Conservation (phyloP, 2,329 filamentous ascomycete genomes). For the Fusarium pseudonygamai region DNA sequence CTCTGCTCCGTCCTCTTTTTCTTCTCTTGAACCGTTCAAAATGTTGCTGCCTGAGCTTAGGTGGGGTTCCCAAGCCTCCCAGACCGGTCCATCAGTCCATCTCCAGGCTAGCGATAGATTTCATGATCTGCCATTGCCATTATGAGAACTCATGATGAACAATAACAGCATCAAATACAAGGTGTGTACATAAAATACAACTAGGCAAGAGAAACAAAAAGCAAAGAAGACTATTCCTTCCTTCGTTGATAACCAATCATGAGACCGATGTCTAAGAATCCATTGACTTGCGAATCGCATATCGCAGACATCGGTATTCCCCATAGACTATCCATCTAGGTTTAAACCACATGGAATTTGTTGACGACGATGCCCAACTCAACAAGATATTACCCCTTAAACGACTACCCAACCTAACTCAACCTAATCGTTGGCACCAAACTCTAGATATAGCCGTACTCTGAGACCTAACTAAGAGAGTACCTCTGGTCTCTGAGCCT, state of each 20-base stretch:
- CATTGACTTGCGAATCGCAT: not conserved
- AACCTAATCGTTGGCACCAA: not conserved
- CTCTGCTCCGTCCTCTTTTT: not conserved
- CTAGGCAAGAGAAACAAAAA: not conserved
- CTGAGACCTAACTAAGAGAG: not conserved
- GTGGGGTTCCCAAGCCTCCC: constrained; percentile 23
- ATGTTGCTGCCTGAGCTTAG: constrained; percentile 37
- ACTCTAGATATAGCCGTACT: not conserved
- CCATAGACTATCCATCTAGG: not conserved
- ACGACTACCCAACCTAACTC: not conserved
- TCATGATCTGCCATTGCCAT: constrained; percentile 25
- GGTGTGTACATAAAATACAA: constrained; percentile 2
- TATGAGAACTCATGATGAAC: constrained; percentile 33
- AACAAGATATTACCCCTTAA: constrained; percentile 12
- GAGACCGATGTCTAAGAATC: not conserved
- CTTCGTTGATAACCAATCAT: not conserved
- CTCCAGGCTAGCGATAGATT: constrained; percentile 23
- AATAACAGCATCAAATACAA: not conserved
- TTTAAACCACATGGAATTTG: constrained; percentile 2
- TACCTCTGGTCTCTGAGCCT: not conserved
- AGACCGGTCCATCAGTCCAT: constrained; percentile 13
- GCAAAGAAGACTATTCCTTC: not conserved
- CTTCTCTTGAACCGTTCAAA: constrained; percentile 4
- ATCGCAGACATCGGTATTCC: not conserved
- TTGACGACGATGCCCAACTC: constrained; percentile 17